Evolutionary conservation across 257 asterid genomes (phyloP), one percentile per base, ranked within the genome.

Genomic region (Scutellaria barbata): DNA sequence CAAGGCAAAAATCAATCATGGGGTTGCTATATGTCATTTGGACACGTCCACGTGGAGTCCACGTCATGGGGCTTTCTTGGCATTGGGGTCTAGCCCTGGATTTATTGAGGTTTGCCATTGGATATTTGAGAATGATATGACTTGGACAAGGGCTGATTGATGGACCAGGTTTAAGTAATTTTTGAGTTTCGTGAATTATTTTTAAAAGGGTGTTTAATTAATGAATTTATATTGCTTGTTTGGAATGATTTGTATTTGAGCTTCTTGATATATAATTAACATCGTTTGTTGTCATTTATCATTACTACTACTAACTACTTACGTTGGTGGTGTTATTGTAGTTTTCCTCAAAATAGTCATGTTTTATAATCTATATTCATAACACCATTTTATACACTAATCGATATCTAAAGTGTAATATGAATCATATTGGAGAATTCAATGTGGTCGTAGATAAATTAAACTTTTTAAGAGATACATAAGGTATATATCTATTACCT

Each of bases 71-170:
- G 97, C 98, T 33, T 93, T 93, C 73, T 22, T 82, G 74, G 92
- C 95, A 1, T 60, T 93, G 58, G 97, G 98, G 70, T 81, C 78
- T 0, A 80, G 77, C 1, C 98, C 98, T 0, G 98, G 97, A 3
- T 76, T 47, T 25, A 89, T 93, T 48, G 96, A 93, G 78, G 97
- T 93, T 0, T 93, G 98, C 78, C 98, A 93, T 68, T 93, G 98
- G 98, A 90, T 90, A 37, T 93, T 87, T 77, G 96, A 93, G 86
- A 93, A 93, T 57, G 98, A 93, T 59, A 83, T 93, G 96, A 88
- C 87, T 39, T 93, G 97, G 98, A 73, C 82, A 6, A 72, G 16
- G 18, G 82, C 87, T 12, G 84, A 87, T 78, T 85, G 69, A 78
- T 51, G 54, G 11, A 16, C 3, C 1, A 43, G 25, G 52, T 69